Conservation (phyloP, 768 basidiomycete genomes). For the Leccinum disarticulatum region DNA sequence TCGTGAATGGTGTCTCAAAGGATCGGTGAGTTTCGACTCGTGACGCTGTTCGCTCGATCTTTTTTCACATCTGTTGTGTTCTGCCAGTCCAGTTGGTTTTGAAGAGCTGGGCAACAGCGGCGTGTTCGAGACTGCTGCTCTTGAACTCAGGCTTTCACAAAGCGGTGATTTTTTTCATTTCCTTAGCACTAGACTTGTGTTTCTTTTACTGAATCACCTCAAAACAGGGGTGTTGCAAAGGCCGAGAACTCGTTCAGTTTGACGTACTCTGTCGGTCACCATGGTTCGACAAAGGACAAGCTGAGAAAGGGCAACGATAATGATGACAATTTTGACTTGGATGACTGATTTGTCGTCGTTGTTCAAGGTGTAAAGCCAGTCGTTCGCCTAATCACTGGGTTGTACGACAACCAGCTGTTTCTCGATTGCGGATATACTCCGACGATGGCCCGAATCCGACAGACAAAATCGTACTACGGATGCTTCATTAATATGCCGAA, state of each 20-base stretch:
- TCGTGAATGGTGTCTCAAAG: constrained; percentile 78
- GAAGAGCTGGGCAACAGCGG: constrained; percentile 90
- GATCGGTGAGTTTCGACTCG: constrained; percentile 60
- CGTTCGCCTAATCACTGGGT: constrained; percentile 87
- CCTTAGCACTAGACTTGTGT: not conserved
- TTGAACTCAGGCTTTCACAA: constrained; percentile 75
- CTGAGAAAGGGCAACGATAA: constrained; percentile 38
- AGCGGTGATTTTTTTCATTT: constrained; percentile 42
- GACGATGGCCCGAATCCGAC: too few species aligned
- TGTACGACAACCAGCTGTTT: constrained; percentile 73
- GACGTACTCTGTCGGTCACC: constrained; percentile 29
- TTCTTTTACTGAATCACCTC: not conserved
- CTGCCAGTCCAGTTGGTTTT: constrained; percentile 77
- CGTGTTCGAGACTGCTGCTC: constrained; percentile 73
- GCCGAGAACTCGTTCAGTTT: constrained; percentile 33
- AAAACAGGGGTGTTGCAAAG: constrained; percentile 57
- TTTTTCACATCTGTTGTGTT: constrained; percentile 1
- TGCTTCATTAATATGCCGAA: too few species aligned
- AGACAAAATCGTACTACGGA: too few species aligned
- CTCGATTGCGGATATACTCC: too few species aligned
- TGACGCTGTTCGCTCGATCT: not conserved
- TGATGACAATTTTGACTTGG: constrained; percentile 60
- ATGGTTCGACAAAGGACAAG: constrained; percentile 35
- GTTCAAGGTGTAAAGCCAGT: constrained; percentile 74
- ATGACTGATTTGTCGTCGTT: constrained; percentile 34